Evolutionary conservation across 768 basidiomycete species (phyloP).

Genomic region (Russula brevipes): DNA sequence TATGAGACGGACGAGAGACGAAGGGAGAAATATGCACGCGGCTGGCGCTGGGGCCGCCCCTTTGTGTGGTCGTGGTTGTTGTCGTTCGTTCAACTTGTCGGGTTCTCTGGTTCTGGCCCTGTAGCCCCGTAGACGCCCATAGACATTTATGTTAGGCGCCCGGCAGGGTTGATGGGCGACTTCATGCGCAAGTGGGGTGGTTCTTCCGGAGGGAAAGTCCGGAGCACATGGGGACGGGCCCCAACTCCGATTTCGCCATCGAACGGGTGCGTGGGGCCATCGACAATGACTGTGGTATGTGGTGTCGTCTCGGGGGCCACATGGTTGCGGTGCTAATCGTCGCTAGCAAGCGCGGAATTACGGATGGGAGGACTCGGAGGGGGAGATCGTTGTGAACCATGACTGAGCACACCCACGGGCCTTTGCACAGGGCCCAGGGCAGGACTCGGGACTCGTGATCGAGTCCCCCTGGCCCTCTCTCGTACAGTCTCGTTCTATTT

Average conservation of each 20-base stretch:
- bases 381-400: too few relatives aligned
- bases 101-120: background rate
- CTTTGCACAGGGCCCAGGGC: slow-evolving; percentile 10
- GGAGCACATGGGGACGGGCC: background rate
- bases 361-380: background rate
- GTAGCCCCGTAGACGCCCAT: background rate
- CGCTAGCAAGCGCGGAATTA: background rate
- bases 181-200: too few relatives aligned
- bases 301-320: background rate
- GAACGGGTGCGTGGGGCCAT: background rate
- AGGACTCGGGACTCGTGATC: background rate
- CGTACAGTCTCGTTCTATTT: too few relatives aligned
- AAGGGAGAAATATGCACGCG: too few relatives aligned
- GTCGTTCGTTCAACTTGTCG: background rate
- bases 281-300: background rate
- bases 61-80: too few relatives aligned
- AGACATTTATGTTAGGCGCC: background rate
- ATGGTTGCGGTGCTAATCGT: background rate
- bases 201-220: background rate
- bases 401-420: background rate
- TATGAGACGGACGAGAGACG: background rate
- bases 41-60: too few relatives aligned
- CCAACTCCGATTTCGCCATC: background rate
- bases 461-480: background rate
- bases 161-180: too few relatives aligned